These are phyloP conservation scores for Closterium sp. DNA, from an alignment of 139 green algal genomes.

Conservation along the genomic window DNA sequence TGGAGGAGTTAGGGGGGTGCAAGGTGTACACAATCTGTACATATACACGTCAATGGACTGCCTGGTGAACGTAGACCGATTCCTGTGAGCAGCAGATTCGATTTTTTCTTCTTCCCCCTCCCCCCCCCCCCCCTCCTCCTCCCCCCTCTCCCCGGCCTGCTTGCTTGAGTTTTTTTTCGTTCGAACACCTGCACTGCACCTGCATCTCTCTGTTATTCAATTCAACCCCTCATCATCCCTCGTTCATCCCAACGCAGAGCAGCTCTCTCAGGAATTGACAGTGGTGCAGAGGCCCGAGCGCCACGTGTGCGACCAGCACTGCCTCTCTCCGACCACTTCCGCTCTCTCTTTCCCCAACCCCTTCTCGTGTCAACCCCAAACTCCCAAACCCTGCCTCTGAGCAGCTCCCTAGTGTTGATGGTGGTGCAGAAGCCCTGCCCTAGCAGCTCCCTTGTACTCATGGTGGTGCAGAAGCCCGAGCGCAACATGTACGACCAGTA, in stretches of 20 bases:
- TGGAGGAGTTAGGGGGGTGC: conserved; percentile 52
- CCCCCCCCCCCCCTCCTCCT: no score
- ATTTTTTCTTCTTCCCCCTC: no score
- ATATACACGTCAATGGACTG: no score
- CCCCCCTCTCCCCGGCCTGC: no score
- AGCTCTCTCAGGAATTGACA: conserved; percentile 71
- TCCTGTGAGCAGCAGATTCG: no score
- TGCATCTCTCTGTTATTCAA: no score
- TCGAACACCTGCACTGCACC: no score
- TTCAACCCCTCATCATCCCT: not conserved
- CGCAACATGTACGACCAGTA: conserved; percentile 91
- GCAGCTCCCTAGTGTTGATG: not conserved
- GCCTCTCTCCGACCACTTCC: not conserved
- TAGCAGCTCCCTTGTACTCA: conserved; percentile 62
- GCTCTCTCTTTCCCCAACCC: not conserved
- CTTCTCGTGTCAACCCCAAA: no score
- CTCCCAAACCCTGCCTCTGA: not conserved
- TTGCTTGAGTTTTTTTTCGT: no score
- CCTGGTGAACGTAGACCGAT: no score
- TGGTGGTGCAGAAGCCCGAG: conserved; percentile 92
- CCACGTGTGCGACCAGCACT: conserved; percentile 91
- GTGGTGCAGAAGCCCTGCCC: not conserved
- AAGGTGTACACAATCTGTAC: no score
- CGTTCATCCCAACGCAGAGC: not conserved
- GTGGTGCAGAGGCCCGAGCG: conserved; percentile 88